Evolutionary conservation across 495 filamentous ascomycete genomes (phyloP).

Genomic region (Articulospora tetracladia): DNA sequence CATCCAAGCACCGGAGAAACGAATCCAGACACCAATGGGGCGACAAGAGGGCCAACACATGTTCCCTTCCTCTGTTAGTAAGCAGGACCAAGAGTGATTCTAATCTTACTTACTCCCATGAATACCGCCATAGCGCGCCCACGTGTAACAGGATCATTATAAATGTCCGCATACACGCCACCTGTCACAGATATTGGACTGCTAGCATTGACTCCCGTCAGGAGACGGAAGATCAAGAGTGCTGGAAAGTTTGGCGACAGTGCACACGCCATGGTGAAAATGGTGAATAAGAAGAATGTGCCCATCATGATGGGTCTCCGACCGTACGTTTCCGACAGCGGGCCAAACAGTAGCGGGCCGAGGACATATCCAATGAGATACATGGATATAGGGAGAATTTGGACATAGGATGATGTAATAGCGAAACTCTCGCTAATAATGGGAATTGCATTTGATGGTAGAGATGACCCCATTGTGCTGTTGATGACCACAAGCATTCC

Average conservation of each 20-base stretch:
- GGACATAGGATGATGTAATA: conserved; percentile 47
- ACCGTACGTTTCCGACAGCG: conserved; percentile 68
- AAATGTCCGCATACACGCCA: conserved; percentile 73
- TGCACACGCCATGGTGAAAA: conserved; percentile 67
- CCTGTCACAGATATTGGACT: conserved; percentile 68
- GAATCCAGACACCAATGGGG: conserved; percentile 66
- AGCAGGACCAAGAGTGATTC: neutral
- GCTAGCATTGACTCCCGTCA: conserved; percentile 61
- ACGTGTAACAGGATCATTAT: conserved; percentile 50
- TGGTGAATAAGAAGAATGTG: conserved; percentile 58
- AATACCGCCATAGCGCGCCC: conserved; percentile 71
- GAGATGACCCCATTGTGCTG: conserved; percentile 65
- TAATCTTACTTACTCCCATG: conserved; percentile 53
- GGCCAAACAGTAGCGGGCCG: conserved; percentile 59
- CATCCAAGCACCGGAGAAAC: conserved; percentile 52
- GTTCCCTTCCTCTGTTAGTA: conserved; percentile 43
- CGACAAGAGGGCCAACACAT: conserved; percentile 61
- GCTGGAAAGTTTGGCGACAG: conserved; percentile 63
- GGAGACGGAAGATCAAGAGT: conserved; percentile 64
- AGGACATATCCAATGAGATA: conserved; percentile 69
- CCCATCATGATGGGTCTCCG: conserved; percentile 56
- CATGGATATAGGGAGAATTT: conserved; percentile 72
- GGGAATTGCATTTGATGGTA: conserved; percentile 50
- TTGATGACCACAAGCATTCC: conserved; percentile 66
- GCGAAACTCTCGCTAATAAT: conserved; percentile 43